phyloP scores from a whole-genome alignment of 495 filamentous ascomycete genomes.

The Xylaria flabelliformis region DNA sequence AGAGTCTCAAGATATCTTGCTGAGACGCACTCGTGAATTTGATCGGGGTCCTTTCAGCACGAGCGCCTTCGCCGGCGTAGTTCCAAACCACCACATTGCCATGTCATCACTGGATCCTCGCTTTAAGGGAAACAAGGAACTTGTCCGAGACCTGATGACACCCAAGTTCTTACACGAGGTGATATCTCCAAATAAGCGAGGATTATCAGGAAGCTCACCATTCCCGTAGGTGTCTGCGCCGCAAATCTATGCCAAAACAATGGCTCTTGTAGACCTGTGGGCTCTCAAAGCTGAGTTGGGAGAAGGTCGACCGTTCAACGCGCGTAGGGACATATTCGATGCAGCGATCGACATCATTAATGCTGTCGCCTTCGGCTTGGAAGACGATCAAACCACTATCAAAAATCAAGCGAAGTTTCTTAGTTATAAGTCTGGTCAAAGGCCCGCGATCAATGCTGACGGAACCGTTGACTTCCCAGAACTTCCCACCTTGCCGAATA shows the following conservation, averaged over 20 bases:
- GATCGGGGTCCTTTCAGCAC: slow-evolving; percentile 40
- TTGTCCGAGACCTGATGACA: slow-evolving; percentile 49
- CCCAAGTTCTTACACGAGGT: slow-evolving; percentile 42
- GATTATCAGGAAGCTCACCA: neutral
- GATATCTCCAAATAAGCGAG: neutral
- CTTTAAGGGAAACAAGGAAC: slow-evolving; percentile 44
- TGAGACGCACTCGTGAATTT: slow-evolving; percentile 50
- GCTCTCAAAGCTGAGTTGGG: slow-evolving; percentile 40
- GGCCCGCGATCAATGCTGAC: neutral
- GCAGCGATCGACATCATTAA: slow-evolving; percentile 47
- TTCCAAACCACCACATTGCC: slow-evolving; percentile 42
- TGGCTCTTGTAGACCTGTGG: slow-evolving; percentile 47
- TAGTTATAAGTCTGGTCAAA: neutral
- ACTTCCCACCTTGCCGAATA: slow-evolving; percentile 23
- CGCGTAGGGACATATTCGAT: slow-evolving; percentile 43
- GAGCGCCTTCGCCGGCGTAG: slow-evolving; percentile 38
- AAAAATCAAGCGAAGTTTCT: slow-evolving; percentile 27
- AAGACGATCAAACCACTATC: slow-evolving; percentile 31
- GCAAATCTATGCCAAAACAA: slow-evolving; percentile 37
- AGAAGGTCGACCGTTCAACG: slow-evolving; percentile 43
- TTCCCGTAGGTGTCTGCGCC: slow-evolving; percentile 39
- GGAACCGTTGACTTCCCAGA: slow-evolving; percentile 32
- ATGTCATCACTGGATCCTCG: slow-evolving; percentile 35
- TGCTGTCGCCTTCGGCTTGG: slow-evolving; percentile 41
- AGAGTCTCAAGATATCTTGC: slow-evolving; percentile 50